phyloP scores from a whole-genome alignment of 192 early-diverging fungal genomes.

The Linnemannia schmuckeri region DNA sequence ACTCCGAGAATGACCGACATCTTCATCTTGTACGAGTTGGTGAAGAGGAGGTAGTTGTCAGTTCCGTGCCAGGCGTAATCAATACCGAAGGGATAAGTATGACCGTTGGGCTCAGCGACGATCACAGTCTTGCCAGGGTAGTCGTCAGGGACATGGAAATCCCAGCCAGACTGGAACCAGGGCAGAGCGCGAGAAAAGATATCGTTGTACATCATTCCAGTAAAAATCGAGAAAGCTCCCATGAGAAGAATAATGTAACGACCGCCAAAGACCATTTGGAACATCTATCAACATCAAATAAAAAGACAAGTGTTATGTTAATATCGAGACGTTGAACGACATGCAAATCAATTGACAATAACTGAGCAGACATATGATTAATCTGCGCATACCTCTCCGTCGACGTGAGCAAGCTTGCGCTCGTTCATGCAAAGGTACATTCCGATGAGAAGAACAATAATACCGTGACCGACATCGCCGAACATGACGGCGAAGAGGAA shows the following conservation, averaged over 20 bases:
- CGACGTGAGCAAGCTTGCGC: slow-evolving; percentile 78
- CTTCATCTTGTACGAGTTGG: slow-evolving; percentile 99
- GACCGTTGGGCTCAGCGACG: slow-evolving; percentile 69
- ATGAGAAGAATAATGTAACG: slow-evolving; percentile 98
- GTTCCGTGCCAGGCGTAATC: slow-evolving; percentile 86
- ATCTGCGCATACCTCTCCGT: slow-evolving; percentile 76
- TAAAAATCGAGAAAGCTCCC: slow-evolving; percentile 98
- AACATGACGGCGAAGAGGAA: slow-evolving; percentile 99
- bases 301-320: not conserved
- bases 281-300: slow-evolving; percentile 68
- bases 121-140: slow-evolving; percentile 68
- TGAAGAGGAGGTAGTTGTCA: slow-evolving; percentile 94
- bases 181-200: slow-evolving; percentile 90
- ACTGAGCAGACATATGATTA: not conserved
- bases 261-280: slow-evolving; percentile 91
- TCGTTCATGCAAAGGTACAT: slow-evolving; percentile 86
- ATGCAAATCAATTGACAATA: not conserved
- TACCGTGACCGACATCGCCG: slow-evolving; percentile 97
- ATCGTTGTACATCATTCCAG: slow-evolving; percentile 98
- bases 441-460: slow-evolving; percentile 85
- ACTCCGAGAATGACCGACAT: slow-evolving; percentile 97
- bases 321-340: not conserved
- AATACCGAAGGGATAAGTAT: slow-evolving; percentile 55
- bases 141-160: slow-evolving; percentile 71
- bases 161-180: slow-evolving; percentile 82